phyloP scores from a whole-genome alignment of 2,329 filamentous ascomycete genomes.

The Colletotrichum cereale region DNA sequence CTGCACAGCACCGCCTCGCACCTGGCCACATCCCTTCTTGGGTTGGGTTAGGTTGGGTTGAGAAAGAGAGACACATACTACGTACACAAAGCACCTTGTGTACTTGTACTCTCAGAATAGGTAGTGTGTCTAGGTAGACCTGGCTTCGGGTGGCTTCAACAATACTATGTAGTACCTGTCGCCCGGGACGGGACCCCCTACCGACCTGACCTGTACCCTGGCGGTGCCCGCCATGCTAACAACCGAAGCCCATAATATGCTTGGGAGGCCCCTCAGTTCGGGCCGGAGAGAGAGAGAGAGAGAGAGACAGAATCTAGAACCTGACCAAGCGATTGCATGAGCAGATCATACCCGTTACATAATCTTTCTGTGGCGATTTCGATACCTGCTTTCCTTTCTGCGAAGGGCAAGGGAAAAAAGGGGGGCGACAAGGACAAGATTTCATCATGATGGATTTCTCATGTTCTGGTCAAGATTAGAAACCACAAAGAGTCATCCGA shows the following conservation, averaged over 20 bases:
- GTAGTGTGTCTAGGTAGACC: not conserved
- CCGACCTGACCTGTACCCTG: slow-evolving; percentile 18
- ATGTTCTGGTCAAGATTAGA: slow-evolving; percentile 15
- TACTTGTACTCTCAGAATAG: too few species aligned
- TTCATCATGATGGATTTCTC: slow-evolving; percentile 14
- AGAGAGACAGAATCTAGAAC: too few species aligned
- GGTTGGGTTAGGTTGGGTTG: not conserved
- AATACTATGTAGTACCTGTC: not conserved
- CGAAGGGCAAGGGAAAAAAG: too few species aligned
- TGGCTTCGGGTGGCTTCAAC: not conserved
- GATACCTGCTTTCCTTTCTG: too few species aligned
- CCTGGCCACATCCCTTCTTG: not conserved
- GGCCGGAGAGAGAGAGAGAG: slow-evolving; percentile 20
- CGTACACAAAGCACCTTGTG: too few species aligned
- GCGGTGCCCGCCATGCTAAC: slow-evolving; percentile 14
- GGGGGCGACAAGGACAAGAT: not conserved
- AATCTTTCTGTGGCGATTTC: slow-evolving; percentile 29
- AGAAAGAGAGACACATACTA: too few species aligned
- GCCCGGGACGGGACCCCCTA: slow-evolving; percentile 11
- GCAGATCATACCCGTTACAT: slow-evolving; percentile 26
- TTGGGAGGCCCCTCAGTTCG: slow-evolving; percentile 36
- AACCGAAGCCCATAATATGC: not conserved
- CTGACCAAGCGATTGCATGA: slow-evolving; percentile 30
- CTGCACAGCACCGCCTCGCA: not conserved
- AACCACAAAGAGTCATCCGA: slow-evolving; percentile 9